Evolutionary conservation across 2,329 filamentous ascomycete genomes (phyloP).

Genomic region (Penicillium hesseltinei): DNA sequence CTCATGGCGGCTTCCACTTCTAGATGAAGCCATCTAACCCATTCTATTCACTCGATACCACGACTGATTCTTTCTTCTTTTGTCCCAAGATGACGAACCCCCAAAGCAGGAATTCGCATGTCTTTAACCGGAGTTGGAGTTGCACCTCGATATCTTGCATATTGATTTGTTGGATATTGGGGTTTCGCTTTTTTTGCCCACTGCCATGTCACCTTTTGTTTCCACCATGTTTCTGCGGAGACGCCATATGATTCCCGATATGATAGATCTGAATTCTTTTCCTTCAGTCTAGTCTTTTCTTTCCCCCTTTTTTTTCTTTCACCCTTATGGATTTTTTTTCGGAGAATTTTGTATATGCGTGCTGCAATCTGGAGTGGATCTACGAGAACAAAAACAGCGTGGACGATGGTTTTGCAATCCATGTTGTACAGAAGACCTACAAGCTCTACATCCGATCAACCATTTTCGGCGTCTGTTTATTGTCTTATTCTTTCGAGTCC

Average conservation of each 20-base stretch:
- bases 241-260: constrained; percentile 21
- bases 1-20: constrained; percentile 59
- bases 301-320: neutral
- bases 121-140: constrained; percentile 14
- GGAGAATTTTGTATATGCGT: constrained; percentile 13
- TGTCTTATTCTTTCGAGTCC: neutral
- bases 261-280: constrained; percentile 15
- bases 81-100: neutral
- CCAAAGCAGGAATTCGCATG: constrained; percentile 11
- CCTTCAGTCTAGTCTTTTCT: neutral
- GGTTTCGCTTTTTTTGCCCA: constrained; percentile 3
- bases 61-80: constrained; percentile 6
- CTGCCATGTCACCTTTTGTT: constrained; percentile 8
- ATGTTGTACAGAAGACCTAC: neutral
- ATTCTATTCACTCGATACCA: constrained; percentile 1
- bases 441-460: constrained; percentile 2
- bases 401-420: neutral
- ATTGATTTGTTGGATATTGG: constrained; percentile 3
- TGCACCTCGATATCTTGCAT: constrained; percentile 7
- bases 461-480: constrained; percentile 2
- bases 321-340: neutral
- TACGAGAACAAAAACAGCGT: constrained; percentile 14
- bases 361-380: constrained; percentile 15
- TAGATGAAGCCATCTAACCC: constrained; percentile 28
- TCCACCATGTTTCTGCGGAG: constrained; percentile 11